A percentile compares a stretch with the other conserved stretches of the same genome.
Conservation (phyloP, 179 eudicot genomes). For the Monotropa hypopitys region DNA sequence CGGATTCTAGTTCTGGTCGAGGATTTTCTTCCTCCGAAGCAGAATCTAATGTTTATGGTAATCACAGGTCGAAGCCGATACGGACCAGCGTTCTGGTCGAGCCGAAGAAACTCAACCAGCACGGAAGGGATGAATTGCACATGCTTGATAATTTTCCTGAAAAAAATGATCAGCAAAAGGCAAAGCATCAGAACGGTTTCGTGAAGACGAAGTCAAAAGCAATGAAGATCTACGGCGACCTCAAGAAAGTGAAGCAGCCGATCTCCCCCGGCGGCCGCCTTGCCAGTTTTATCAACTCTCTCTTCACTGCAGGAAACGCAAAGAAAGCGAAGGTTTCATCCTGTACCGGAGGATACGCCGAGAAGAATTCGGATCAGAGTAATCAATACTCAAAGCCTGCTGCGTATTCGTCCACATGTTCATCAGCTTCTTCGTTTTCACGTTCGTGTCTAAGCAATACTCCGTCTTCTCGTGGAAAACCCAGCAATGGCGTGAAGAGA, state of each 20-base stretch:
- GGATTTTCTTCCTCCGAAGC: slow-evolving; percentile 41
- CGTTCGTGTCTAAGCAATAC: slow-evolving; percentile 76
- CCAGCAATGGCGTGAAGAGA: slow-evolving; percentile 31
- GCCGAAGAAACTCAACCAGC: slow-evolving; percentile 13
- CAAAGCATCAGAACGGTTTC: slow-evolving; percentile 20
- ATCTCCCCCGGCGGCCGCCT: slow-evolving; percentile 82
- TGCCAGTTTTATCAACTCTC: slow-evolving; percentile 58
- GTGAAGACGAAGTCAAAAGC: slow-evolving; percentile 46
- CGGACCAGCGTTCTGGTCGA: slow-evolving; percentile 27
- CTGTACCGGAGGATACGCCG: slow-evolving; percentile 2
- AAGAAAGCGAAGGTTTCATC: slow-evolving; percentile 36
- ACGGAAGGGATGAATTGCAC: not conserved
- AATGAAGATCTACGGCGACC: slow-evolving; percentile 65
- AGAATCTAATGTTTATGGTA: slow-evolving; percentile 13
- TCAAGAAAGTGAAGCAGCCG: slow-evolving; percentile 76
- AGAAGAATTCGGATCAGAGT: slow-evolving; percentile 5
- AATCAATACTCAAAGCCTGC: slow-evolving; percentile 13
- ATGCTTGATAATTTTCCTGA: not conserved
- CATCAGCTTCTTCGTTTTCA: slow-evolving; percentile 60
- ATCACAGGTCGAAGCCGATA: slow-evolving; percentile 37
- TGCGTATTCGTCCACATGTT: slow-evolving; percentile 33
- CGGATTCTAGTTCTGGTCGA: slow-evolving; percentile 57
- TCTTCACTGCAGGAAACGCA: slow-evolving; percentile 31
- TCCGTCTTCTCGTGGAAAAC: slow-evolving; percentile 50
- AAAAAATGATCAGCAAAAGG: slow-evolving; percentile 15